Evolutionary conservation across 768 basidiomycete species (phyloP), one percentile per base, ranked within the genome.

Genomic region (Aureoboletus auriporus): DNA sequence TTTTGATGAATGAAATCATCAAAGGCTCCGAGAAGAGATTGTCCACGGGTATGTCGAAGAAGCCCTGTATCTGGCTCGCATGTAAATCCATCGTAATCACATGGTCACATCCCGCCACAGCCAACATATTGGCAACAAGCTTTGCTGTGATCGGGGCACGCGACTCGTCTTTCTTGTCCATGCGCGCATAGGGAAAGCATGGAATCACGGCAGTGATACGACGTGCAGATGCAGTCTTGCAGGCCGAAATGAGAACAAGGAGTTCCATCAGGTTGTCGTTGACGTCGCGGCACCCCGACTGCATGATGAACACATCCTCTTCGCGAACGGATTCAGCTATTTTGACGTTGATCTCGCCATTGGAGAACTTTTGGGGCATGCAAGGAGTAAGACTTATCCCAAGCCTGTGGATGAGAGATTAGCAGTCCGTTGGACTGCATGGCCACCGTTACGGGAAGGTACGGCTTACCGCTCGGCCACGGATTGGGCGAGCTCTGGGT

Each of bases 51-150:
- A 98, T 92, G 67, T 97, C 93, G 67, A 98, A 98, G 75, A 98
- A 98, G 7, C 95, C 95, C 65, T 98, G 95, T 51, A 97, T 98
- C 72, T 98, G 95, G 60, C 88, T 89, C 36, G 95, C 94, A 63
- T 97, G 95, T 43, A 98, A 73, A 67, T 98, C 94, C 88, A 98
- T 95, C n/a, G 95, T 97, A 58, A 99, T 97, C 61, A 99, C 87
- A 64, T 98, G 95, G 70, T 98, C 95, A 64, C 93, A 96, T 20
- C 95, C 95, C 8, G 96, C 94, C 40, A 96, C 90, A 38, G 83
- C 86, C 51, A 99, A 76, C 95, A 98, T 98, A 69, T 96, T 98
- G 20, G 95, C 94, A 41, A 98, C 91, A 46, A 99, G 80, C 71
- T 99, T 99, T 39, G 95, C 93, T 5, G 95, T 97, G 67, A 99